phyloP scores from a whole-genome alignment of 257 asterid species.

The Scutellaria minor region DNA sequence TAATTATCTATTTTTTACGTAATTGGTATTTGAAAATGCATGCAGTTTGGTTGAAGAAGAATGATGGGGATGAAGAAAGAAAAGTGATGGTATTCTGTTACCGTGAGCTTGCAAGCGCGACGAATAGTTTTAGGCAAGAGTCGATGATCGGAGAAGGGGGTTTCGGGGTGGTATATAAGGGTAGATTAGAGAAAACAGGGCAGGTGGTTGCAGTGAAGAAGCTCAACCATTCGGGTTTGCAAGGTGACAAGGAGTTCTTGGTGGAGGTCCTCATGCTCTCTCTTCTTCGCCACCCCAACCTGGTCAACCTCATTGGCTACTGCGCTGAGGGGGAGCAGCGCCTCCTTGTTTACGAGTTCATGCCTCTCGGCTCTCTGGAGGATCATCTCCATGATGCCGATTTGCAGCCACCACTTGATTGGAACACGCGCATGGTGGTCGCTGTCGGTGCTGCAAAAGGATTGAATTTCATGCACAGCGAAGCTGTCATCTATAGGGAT shows the following conservation, averaged over 20 bases:
- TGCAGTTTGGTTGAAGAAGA: too few species aligned
- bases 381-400: conserved; percentile 56
- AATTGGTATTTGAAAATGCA: too few species aligned
- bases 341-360: conserved; percentile 55
- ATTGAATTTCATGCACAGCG: too few species aligned
- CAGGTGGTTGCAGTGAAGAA: conserved; percentile 54
- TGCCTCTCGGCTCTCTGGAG: conserved; percentile 56
- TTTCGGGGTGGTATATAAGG: conserved; percentile 57
- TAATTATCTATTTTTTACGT: too few species aligned
- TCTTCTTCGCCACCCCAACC: conserved; percentile 52
- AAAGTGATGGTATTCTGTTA: background rate
- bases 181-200: conserved; percentile 36
- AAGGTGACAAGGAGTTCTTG: conserved; percentile 57
- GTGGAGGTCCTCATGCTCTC: conserved; percentile 61
- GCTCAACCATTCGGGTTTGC: conserved; percentile 54
- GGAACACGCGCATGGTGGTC: too few species aligned
- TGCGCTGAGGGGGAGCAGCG: conserved; percentile 58
- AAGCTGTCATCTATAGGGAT: too few species aligned
- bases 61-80: background rate
- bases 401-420: too few species aligned
- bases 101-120: conserved; percentile 7
- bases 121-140: conserved; percentile 47
- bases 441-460: too few species aligned
- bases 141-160: conserved; percentile 54
- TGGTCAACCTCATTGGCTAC: conserved; percentile 54